Evolutionary conservation across 2,329 filamentous ascomycete species (phyloP).

Genomic region (Alternaria arbusti): DNA sequence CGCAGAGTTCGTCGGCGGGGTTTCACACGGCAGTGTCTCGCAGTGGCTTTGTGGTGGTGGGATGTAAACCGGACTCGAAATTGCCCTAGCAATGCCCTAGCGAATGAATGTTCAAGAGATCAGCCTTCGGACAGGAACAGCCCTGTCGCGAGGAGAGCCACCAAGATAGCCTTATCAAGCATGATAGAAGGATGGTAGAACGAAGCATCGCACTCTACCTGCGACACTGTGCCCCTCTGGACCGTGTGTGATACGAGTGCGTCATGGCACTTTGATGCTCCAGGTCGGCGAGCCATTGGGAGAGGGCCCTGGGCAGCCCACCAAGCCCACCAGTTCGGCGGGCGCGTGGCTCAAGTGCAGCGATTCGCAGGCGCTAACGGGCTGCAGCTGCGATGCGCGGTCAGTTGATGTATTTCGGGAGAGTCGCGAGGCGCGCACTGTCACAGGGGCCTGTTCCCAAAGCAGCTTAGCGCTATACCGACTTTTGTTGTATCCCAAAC

Average conservation of each 20-base stretch:
- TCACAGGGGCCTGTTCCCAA: slow-evolving; percentile 15
- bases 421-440: slow-evolving; percentile 12
- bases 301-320: slow-evolving; percentile 8
- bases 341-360: slow-evolving; percentile 15
- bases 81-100: slow-evolving; percentile 22
- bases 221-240: slow-evolving; percentile 29
- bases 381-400: slow-evolving; percentile 9
- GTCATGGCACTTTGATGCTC: slow-evolving; percentile 8
- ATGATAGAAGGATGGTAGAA: slow-evolving; percentile 6
- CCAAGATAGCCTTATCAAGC: slow-evolving; percentile 19
- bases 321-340: slow-evolving; percentile 14
- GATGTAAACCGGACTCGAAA: slow-evolving; percentile 32
- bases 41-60: slow-evolving; percentile 19
- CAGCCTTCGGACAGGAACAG: slow-evolving; percentile 31
- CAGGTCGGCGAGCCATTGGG: slow-evolving; percentile 3
- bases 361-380: slow-evolving; percentile 11
- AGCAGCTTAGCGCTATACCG: slow-evolving; percentile 17
- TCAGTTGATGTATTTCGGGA: slow-evolving; percentile 18
- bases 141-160: slow-evolving; percentile 22
- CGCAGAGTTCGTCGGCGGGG: slow-evolving; percentile 29
- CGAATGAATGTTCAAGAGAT: slow-evolving; percentile 41
- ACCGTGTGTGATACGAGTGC: slow-evolving; percentile 3
- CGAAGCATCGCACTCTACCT: slow-evolving; percentile 22
- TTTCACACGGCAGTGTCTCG: slow-evolving; percentile 30
- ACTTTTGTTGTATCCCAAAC: slow-evolving; percentile 17